Percentiles rank a stretch among this genome's conserved stretches.
Conservation (phyloP, 2,329 filamentous ascomycete genomes). For the Beauveria medogensis region DNA sequence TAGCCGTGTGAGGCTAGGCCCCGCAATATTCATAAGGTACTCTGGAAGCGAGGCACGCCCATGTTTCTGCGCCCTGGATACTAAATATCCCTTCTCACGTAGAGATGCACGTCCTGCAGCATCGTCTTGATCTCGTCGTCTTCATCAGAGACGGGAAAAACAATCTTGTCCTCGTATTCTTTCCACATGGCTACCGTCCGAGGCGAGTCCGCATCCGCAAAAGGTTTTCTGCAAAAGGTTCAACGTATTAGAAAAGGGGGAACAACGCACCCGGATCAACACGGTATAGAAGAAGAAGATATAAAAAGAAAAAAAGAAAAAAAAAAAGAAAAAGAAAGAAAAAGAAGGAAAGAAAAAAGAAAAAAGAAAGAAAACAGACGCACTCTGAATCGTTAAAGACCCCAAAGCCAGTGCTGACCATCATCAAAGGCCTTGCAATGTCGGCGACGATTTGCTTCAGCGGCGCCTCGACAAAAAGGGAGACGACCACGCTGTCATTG, state of each 20-base stretch:
- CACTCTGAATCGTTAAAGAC: background rate
- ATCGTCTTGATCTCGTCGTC: background rate
- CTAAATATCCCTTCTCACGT: background rate
- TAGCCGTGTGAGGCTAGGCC: too few species aligned
- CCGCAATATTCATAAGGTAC: too few species aligned
- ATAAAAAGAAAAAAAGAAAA: background rate
- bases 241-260: background rate
- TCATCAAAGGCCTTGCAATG: slow-evolving; percentile 14
- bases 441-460: slow-evolving; percentile 18
- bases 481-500: slow-evolving; percentile 14
- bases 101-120: background rate
- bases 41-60: too few species aligned
- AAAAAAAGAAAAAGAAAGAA: background rate
- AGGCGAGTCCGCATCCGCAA: slow-evolving; percentile 10
- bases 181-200: slow-evolving; percentile 11
- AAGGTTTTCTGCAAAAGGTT: background rate
- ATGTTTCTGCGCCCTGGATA: background rate
- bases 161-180: background rate
- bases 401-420: background rate
- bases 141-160: background rate
- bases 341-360: too few species aligned
- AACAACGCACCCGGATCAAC: too few species aligned
- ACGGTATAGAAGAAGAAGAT: background rate
- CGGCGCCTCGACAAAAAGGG: slow-evolving; percentile 8
- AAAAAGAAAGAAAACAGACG: background rate